Base-by-base conservation (phyloP, 345 rosid species). In the Melaleuca alternifolia region DNA sequence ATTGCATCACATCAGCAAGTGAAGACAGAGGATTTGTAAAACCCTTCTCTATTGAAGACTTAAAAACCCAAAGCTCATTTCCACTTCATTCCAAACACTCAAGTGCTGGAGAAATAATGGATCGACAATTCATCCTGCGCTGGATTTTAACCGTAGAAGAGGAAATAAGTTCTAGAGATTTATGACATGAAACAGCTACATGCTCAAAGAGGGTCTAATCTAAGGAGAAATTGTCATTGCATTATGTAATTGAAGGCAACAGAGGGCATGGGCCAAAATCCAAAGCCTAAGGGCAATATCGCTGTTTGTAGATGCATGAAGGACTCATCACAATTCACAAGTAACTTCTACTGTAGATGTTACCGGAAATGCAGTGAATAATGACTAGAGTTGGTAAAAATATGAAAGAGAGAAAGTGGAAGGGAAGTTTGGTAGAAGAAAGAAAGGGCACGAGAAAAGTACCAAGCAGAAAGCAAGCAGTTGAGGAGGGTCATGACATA, bases 381-480 rank as follows among this genome's bases (percentile, higher is more conserved):
- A 33, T 71, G 79, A 20, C 12, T 33, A 33, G 48, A 82, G 54
- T 24, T 82, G 33, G 85, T 21, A 1, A 46, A 46, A 14, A 54
- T 28, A 24, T 51, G 15, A 41, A 84, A 21, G 23, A 44, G 21
- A 84, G 62, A 84, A 84, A 84, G 79, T 71, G 79, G 24, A 37
- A 33, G 79, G 85, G 85, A 33, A 84, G 85, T 84, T 84, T 33
- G 85, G 57, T 53, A 37, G 85, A 18, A 18, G 15, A 50, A 26
- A 51, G 83, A 18, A 37, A 57, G n/a, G 51, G 79, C 79, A 71
- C 79, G 46, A 71, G 79, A 71, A 71, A 46, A 33, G n/a, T 89
- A 97, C 99, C 99, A 97, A 11, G 99, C 97, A 28, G 99, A 94
- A 84, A 97, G 98, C 87, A 97, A 98, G 87, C 98, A 95, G 93